phyloP scores from a whole-genome alignment of 495 filamentous ascomycete genomes.

The Penicillium soppii region DNA sequence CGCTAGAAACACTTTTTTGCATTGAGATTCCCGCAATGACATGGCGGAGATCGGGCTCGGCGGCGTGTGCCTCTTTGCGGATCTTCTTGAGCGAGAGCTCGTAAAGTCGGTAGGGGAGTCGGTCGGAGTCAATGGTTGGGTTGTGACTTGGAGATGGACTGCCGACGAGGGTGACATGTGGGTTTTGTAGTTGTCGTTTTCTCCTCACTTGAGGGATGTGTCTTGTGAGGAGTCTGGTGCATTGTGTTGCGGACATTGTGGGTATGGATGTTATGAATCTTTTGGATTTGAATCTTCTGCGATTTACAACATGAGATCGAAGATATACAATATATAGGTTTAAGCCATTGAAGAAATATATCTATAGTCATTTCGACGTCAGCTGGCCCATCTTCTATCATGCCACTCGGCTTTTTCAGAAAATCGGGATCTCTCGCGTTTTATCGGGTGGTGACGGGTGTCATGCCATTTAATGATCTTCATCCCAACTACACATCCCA shows the following conservation, averaged over 20 bases:
- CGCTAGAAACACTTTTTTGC: constrained; percentile 16
- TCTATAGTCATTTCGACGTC: neutral
- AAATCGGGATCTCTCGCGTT: constrained; percentile 1
- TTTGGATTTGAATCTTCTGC: too few relatives aligned
- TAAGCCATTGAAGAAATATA: neutral
- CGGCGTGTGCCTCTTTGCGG: constrained; percentile 21
- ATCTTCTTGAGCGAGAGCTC: constrained; percentile 28
- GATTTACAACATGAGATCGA: too few relatives aligned
- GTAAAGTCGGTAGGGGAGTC: constrained; percentile 24
- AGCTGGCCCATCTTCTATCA: constrained; percentile 1
- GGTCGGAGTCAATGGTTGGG: constrained; percentile 20
- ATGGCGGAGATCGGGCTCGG: constrained; percentile 24
- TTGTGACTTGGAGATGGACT: constrained; percentile 8
- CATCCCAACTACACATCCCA: too few relatives aligned
- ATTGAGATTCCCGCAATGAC: constrained; percentile 24
- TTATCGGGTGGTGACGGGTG: neutral
- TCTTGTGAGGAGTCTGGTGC: constrained; percentile 11
- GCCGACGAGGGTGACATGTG: constrained; percentile 11
- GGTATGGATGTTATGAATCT: neutral
- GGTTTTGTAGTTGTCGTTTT: constrained; percentile 6
- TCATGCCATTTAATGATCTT: constrained; percentile 5
- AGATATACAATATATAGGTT: neutral
- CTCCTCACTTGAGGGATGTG: constrained; percentile 15
- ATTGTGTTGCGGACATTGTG: constrained; percentile 11
- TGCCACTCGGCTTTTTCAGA: neutral